A percentile compares a stretch with the other conserved stretches of the same genome.
phyloP scores from a whole-genome alignment of 148 eudicot species.

The Fagopyrum tataricum region DNA sequence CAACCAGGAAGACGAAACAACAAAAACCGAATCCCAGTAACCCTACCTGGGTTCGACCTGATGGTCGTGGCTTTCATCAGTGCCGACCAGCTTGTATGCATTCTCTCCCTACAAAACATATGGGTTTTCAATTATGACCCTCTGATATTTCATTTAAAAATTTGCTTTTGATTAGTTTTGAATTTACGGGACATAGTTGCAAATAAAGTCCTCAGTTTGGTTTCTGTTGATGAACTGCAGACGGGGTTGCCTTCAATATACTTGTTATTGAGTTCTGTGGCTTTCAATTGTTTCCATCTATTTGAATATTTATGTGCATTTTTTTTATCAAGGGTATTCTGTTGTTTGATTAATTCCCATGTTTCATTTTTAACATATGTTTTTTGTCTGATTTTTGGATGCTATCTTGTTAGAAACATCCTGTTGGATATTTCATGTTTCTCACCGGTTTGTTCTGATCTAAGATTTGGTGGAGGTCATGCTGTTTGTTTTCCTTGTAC shows the following conservation, averaged over 20 bases:
- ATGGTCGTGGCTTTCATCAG: slow-evolving; percentile 71
- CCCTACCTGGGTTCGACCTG: slow-evolving; percentile 67
- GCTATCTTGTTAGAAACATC: too few species aligned
- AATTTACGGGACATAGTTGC: neutral
- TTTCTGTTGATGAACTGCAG: neutral
- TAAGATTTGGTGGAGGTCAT: too few species aligned
- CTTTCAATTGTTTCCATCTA: neutral
- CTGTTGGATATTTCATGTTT: too few species aligned
- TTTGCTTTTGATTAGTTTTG: neutral
- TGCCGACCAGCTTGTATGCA: slow-evolving; percentile 88
- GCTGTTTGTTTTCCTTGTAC: too few species aligned
- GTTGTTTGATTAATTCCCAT: neutral
- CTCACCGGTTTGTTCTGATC: too few species aligned
- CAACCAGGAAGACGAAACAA: slow-evolving; percentile 42
- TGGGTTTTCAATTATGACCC: neutral
- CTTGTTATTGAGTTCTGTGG: neutral
- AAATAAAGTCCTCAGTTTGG: neutral
- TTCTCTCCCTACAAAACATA: neutral
- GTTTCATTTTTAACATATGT: neutral
- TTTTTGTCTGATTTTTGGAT: neutral
- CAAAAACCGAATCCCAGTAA: slow-evolving; percentile 33
- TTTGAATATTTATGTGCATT: neutral
- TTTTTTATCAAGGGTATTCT: neutral
- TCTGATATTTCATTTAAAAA: neutral
- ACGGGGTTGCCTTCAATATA: neutral